Evolutionary conservation across 2,329 filamentous ascomycete genomes (phyloP).

Genomic region (Botrytis deweyae): DNA sequence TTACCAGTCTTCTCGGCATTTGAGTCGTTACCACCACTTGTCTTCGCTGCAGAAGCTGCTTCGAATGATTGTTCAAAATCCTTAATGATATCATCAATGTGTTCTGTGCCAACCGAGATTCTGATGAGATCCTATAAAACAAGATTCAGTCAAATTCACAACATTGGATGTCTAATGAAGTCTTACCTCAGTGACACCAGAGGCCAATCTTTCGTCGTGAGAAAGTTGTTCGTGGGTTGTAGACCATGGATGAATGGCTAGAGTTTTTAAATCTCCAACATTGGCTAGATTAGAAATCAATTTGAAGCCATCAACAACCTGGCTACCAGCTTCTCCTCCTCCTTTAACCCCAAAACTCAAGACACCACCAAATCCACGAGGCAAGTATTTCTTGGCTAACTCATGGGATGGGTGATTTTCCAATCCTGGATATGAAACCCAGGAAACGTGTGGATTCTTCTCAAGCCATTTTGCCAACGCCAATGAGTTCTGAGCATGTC

Average conservation of each 20-base stretch:
- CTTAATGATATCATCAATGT: slow-evolving; percentile 95
- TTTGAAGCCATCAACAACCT: slow-evolving; percentile 92
- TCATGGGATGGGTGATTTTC: slow-evolving; percentile 77
- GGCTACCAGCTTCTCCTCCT: slow-evolving; percentile 75
- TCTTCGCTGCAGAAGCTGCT: slow-evolving; percentile 49
- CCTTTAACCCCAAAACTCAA: slow-evolving; percentile 93
- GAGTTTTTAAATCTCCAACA: slow-evolving; percentile 91
- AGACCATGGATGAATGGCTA: slow-evolving; percentile 93
- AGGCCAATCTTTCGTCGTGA: slow-evolving; percentile 75
- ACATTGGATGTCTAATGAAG: not conserved
- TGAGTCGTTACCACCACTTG: slow-evolving; percentile 31
- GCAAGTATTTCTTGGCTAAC: slow-evolving; percentile 81
- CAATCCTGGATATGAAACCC: slow-evolving; percentile 92
- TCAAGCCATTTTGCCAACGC: slow-evolving; percentile 80
- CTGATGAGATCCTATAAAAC: slow-evolving; percentile 74
- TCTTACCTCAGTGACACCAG: slow-evolving; percentile 74
- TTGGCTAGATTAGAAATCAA: slow-evolving; percentile 95
- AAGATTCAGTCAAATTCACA: slow-evolving; percentile 14
- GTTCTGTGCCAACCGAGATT: slow-evolving; percentile 92
- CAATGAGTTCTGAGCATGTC: slow-evolving; percentile 82
- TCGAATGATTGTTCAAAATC: slow-evolving; percentile 92
- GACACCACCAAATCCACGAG: slow-evolving; percentile 83
- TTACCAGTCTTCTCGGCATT: slow-evolving; percentile 30
- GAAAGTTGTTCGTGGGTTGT: slow-evolving; percentile 92
- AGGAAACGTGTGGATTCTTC: slow-evolving; percentile 77